A percentile compares a stretch with the other conserved stretches of the same genome.
These are phyloP conservation scores for Phytophthora megakarya DNA, from an alignment of 352 stramenopile genomes.

Conservation along the genomic window DNA sequence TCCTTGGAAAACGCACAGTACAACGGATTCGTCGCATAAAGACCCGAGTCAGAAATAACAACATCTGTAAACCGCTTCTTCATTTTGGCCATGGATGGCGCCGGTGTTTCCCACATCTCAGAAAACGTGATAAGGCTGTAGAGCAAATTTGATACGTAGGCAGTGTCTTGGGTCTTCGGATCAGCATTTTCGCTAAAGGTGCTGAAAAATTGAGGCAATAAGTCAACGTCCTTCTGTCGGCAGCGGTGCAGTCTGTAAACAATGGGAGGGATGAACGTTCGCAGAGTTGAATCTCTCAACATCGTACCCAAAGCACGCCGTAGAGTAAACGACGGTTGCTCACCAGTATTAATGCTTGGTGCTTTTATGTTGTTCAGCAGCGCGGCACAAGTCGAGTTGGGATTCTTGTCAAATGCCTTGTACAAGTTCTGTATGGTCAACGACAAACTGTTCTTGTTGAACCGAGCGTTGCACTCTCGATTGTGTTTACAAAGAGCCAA, in stretches of 20 bases:
- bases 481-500: neutral
- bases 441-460: neutral
- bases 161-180: neutral
- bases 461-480: neutral
- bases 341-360: neutral
- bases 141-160: slow-evolving; percentile 26
- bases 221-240: neutral
- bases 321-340: neutral
- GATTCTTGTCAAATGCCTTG: neutral
- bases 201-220: neutral
- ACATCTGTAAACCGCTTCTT: slow-evolving; percentile 12
- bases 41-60: slow-evolving; percentile 16
- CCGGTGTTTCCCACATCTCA: slow-evolving; percentile 45
- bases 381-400: neutral
- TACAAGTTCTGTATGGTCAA: neutral
- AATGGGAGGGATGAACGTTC: neutral
- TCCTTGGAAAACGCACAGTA: slow-evolving; percentile 58
- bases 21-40: neutral
- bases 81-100: slow-evolving; percentile 8
- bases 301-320: neutral
- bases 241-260: slow-evolving; percentile 3
- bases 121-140: slow-evolving; percentile 50
- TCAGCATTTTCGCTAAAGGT: neutral
- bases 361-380: neutral
- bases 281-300: too few species aligned